These are phyloP conservation scores for Aspergillus tamarii DNA, from an alignment of 2,329 filamentous ascomycete species.

Conservation along the genomic window DNA sequence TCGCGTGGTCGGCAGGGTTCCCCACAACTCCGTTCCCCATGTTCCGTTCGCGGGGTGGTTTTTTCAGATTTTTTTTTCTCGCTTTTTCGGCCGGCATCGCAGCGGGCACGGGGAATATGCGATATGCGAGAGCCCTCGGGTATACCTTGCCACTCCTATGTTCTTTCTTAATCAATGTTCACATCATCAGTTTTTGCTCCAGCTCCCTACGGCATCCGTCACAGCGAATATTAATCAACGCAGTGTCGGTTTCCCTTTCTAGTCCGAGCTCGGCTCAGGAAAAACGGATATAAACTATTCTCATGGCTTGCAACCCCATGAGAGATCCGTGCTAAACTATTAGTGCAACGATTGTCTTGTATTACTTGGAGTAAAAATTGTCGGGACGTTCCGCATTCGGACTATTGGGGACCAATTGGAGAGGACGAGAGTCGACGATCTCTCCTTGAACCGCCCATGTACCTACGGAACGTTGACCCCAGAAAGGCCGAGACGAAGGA, in stretches of 20 bases:
- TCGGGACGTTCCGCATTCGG: not conserved
- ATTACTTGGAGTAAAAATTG: not conserved
- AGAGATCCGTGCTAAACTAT: not conserved
- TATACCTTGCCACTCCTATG: not conserved
- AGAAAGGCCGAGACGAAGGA: not conserved
- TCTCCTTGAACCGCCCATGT: not conserved
- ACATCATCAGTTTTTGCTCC: not conserved
- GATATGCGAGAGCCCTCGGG: not conserved
- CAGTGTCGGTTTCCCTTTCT: not conserved
- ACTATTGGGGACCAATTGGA: not conserved
- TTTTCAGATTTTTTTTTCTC: not conserved
- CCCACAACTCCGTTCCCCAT: not conserved
- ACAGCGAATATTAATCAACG: not conserved
- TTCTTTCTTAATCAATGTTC: not conserved
- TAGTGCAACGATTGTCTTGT: not conserved
- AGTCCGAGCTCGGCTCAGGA: too few relatives aligned
- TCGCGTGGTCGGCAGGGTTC: not conserved
- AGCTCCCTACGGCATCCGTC: too few relatives aligned
- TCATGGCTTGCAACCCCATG: not conserved
- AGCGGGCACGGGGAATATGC: not conserved
- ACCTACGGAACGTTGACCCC: not conserved
- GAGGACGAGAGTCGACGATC: not conserved
- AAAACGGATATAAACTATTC: too few relatives aligned
- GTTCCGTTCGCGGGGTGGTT: not conserved
- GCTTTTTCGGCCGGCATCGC: not conserved